These are phyloP conservation scores for Fusarium pseudonygamai DNA, from an alignment of 2,329 filamentous ascomycete species.

Conservation along the genomic window DNA sequence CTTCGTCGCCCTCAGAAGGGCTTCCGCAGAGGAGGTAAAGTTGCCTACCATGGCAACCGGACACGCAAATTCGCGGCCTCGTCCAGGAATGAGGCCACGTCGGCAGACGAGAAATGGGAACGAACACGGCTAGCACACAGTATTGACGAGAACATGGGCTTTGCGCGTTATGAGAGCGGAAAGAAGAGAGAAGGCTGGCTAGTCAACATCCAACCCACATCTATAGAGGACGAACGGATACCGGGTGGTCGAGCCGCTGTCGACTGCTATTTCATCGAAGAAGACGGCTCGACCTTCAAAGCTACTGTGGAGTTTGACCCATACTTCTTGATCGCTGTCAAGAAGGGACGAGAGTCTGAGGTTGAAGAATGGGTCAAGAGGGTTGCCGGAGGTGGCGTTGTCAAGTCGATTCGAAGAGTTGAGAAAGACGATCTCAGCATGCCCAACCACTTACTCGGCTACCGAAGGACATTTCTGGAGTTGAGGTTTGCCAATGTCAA, in stretches of 20 bases:
- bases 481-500: conserved; percentile 87
- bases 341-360: conserved; percentile 86
- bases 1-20: conserved; percentile 71
- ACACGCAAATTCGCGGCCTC: conserved; percentile 84
- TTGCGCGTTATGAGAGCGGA: conserved; percentile 88
- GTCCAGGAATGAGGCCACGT: conserved; percentile 83
- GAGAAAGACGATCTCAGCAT: conserved; percentile 94
- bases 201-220: conserved; percentile 92
- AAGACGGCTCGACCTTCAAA: conserved; percentile 91
- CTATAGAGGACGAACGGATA: conserved; percentile 84
- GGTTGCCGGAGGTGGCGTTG: conserved; percentile 78
- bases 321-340: conserved; percentile 93
- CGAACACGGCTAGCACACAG: conserved; percentile 81
- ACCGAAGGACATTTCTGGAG: conserved; percentile 87
- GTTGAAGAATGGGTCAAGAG: conserved; percentile 95
- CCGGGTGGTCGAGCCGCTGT: conserved; percentile 88
- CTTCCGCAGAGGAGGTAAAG: conserved; percentile 74
- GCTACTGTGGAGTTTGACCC: conserved; percentile 96
- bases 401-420: conserved; percentile 79
- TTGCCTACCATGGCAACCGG: conserved; percentile 74
- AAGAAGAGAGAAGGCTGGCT: conserved; percentile 88
- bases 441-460: conserved; percentile 95
- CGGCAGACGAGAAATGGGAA: conserved; percentile 92
- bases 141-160: conserved; percentile 96
- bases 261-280: conserved; percentile 97